Evolutionary conservation across 2,329 filamentous ascomycete species (phyloP), one percentile per base, ranked within the genome.

Genomic region (Alternaria ventricosa): DNA sequence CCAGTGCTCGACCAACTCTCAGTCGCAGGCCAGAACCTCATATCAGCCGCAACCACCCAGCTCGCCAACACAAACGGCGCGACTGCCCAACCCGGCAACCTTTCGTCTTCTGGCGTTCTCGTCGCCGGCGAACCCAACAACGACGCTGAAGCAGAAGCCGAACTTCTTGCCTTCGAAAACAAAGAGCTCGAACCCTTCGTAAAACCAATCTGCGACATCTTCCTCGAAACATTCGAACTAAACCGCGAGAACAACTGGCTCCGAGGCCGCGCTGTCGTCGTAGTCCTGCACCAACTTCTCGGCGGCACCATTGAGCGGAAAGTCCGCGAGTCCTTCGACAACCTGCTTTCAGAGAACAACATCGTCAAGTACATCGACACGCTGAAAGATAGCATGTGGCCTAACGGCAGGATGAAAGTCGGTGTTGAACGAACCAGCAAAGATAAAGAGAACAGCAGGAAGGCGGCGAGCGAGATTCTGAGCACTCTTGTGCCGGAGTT

Each of bases 231-330:
- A 0, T 99, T 99, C 75, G 94, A 97, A 75, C 87, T 99, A 43
- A 97, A 97, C 79, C 90, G 91, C 64, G 94, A 95, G 44, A 97
- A 96, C 80, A 98, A 97, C 79, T 99, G 96, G 96, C 88, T 99
- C 5, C 92, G 96, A 44, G 96, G 96, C 1, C 90, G 96, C 22
- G 96, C 96, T 0, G 96, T 98, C 2, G 95, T 99, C 5, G 94
- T 99, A 10, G 95, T 99, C 3, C 86, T 99, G 20, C 96, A 99
- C 76, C 96, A 99, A 79, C 87, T 99, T 6, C 88, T 99, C 1
- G 96, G 96, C 13, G 95, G 96, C 22, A 98, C 96, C 0, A 96
- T 99, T 66, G 96, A 99, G 82, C 90, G 94, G 63, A 97, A 97
- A 80, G 92, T 98, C 28, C 90, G 96, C 20, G 96, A 99, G 63